phyloP scores from a whole-genome alignment of 108 stramenopile species.

The Mediolabrus comicus region DNA sequence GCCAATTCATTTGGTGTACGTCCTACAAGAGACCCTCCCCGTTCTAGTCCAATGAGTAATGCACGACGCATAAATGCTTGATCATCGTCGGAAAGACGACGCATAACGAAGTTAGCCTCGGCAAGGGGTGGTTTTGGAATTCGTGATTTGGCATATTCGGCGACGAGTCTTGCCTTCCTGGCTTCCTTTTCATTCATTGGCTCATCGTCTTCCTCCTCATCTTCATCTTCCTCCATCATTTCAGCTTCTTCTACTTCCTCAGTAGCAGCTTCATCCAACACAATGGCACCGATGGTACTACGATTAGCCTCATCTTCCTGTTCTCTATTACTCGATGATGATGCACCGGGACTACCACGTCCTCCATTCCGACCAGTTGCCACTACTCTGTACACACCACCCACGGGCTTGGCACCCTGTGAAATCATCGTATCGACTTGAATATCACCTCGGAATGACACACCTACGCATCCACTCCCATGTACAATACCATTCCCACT shows the following conservation, averaged over 20 bases:
- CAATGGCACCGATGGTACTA: conserved; percentile 73
- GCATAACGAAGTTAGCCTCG: conserved; percentile 86
- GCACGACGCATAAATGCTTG: conserved; percentile 78
- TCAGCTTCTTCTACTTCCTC: conserved; percentile 45
- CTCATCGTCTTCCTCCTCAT: conserved; percentile 39
- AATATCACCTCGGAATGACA: conserved; percentile 69
- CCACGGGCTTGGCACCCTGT: conserved; percentile 84
- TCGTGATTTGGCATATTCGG: conserved; percentile 71
- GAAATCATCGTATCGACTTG: conserved; percentile 68
- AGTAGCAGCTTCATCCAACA: conserved; percentile 74
- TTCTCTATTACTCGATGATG: background rate
- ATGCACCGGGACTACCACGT: background rate
- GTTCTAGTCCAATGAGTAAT: conserved; percentile 74
- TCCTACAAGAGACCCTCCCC: conserved; percentile 39
- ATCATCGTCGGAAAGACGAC: conserved; percentile 79
- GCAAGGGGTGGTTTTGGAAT: conserved; percentile 85
- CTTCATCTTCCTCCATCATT: conserved; percentile 44
- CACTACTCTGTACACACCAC: conserved; percentile 79
- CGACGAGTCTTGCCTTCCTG: conserved; percentile 40
- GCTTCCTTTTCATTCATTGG: conserved; percentile 14
- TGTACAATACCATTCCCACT: conserved; percentile 24
- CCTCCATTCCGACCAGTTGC: conserved; percentile 28
- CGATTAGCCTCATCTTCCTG: conserved; percentile 26
- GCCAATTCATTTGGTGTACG: conserved; percentile 60
- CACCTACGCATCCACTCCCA: conserved; percentile 80